Evolutionary conservation across 1,284 basidiomycete genomes (phyloP), one percentile per base, ranked within the genome.

Genomic region (Ceratobasidium sp.): DNA sequence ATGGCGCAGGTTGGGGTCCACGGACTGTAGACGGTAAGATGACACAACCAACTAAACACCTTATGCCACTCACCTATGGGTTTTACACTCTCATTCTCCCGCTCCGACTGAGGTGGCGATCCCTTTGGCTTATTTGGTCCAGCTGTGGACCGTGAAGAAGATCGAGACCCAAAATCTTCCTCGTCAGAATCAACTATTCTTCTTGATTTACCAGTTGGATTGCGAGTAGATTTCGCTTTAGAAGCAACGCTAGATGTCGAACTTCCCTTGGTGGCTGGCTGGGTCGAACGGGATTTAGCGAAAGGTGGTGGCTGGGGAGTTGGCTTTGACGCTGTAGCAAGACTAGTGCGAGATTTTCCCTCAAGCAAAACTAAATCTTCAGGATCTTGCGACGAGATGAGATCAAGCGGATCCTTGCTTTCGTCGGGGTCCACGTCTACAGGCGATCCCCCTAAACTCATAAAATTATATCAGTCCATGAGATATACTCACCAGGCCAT

Each of bases 281-380:
- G 41, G 19, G 44, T 46, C 30, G 19, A 19, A 19, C 14, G 44
- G 19, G 25, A 11, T 33, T 56, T 66, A 8, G 39, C 52, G 27
- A 66, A 66, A 16, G 62, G 62, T 21, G 62, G 62, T 1, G 62
- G 62, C 39, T 47, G 62, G 23, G 42, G 33, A 25, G 21, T 41
- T 41, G n/a, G n/a, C n/a, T 41, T 41, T 41, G 39, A 41, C 8
- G 39, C 39, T 41, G 39, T 41, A 8, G 39, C 8, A 16, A 41
- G n/a, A n/a, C n/a, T n/a, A n/a, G n/a, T 36, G 33, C 11, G 4
- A 4, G 33, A 36, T 36, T 36, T 36, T 36, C 11, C 33, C 11
- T 4, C 33, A 5, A 5, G 33, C 11, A 36, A 36, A 11, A 36
- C n/a, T 36, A 11, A 5, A 5, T 4, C 33, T 11, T 36, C 33